Evolutionary conservation across 163 green algal genomes (phyloP).

Genomic region (Scenedesmus sp.): DNA sequence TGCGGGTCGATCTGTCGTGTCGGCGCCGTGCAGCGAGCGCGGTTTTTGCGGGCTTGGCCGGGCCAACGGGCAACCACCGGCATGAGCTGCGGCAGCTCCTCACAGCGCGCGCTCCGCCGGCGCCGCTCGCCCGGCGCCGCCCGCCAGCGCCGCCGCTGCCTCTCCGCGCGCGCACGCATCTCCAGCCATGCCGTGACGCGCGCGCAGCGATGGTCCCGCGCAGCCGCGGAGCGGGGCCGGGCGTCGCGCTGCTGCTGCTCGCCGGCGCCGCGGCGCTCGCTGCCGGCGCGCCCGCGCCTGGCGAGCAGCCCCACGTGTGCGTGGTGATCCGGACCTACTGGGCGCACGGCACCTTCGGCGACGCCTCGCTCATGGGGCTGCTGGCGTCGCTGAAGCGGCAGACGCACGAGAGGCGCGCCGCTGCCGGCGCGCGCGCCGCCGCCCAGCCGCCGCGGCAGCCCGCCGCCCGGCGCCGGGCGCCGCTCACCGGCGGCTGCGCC

Average conservation of each 20-base stretch:
- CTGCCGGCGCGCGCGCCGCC: neutral
- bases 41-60: neutral
- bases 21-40: neutral
- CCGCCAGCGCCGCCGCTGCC: too few species aligned
- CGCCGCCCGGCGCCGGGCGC: neutral
- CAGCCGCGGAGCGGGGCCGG: too few species aligned
- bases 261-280: neutral
- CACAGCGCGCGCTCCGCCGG: too few species aligned
- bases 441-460: neutral
- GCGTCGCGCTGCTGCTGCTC: too few species aligned
- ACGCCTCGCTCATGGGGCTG: slow-evolving; percentile 63
- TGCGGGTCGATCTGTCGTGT: too few species aligned
- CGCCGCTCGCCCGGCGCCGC: too few species aligned
- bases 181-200: too few species aligned
- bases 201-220: too few species aligned
- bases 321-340: slow-evolving; percentile 84
- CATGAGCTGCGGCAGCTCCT: neutral
- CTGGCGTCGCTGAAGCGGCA: slow-evolving; percentile 69
- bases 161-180: too few species aligned
- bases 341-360: slow-evolving; percentile 62
- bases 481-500: too few species aligned
- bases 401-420: slow-evolving; percentile 52
- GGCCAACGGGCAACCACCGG: neutral
- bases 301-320: slow-evolving; percentile 60
- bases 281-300: neutral